Evolutionary conservation across 495 filamentous ascomycete species (phyloP), one percentile per base, ranked within the genome.

Genomic region (Trichoderma orchidacearum): DNA sequence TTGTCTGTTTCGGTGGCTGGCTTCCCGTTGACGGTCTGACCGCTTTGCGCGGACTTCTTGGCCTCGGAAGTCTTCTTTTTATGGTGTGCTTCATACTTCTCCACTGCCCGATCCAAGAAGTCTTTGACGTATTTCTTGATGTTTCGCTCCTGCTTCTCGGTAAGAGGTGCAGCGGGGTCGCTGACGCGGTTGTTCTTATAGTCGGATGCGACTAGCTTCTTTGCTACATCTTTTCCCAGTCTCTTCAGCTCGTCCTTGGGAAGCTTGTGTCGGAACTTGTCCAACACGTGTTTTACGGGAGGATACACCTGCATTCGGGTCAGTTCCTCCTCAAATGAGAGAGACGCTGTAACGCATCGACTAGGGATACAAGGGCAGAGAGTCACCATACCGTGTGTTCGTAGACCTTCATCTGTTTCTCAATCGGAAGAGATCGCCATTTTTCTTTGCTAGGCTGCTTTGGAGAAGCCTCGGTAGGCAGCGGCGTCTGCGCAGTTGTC

Each of bases 371-470:
- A 38, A 51, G 9, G 56, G 1, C 12, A 15, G 15, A 8, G 30
- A 15, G 12, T 28, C 7, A 15, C 67, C 85, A 64, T 75, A 93
- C 89, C 17, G 90, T 92, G 64, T 89, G 90, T 66, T 95, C 90
- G 61, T 95, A 96, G 3, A 94, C 74, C 70, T 89, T 94, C 79
- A 88, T 92, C 67, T 90, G 85, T 69, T 95, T 95, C 55, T 95
- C 89, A 59, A 87, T 72, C 17, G 83, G 75, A 56, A 85, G 79
- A 63, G 78, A 83, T 60, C 82, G 79, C 91, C 91, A 97, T 68
- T 87, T 91, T 56, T 93, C 88, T 57, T 81, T 80, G 64, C 84
- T 86, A 53, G 79, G 79, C 56, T 85, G 81, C 41, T 82, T 80
- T 5, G 76, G 75, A 9, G 73, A 69, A 12, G 80, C 79, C 25